Base-by-base conservation (phyloP, 176 grass and related monocot genomes). In the Olyra latifolia region DNA sequence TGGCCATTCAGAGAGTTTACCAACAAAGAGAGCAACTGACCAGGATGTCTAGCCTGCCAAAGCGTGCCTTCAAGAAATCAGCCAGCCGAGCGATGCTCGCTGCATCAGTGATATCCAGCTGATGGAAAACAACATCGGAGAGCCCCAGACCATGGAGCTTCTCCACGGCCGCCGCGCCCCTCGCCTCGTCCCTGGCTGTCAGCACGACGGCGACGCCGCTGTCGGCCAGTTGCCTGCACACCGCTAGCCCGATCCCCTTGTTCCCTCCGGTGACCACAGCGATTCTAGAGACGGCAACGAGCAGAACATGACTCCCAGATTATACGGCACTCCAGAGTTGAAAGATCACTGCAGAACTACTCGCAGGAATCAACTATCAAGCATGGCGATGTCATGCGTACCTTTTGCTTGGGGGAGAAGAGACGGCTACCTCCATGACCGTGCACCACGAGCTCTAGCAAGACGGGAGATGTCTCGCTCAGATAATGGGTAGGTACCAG, bases 241-340 rank as follows among this genome's bases (percentile, higher is more conserved):
- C 82, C 52, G 84, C 89, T 0, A 94, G 64, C 28, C 92, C 92
- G 14, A 88, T 80, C 11, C 88, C 91, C 61, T 80, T 94, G 55
- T 76, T 91, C n/a, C 78, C 88, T 0, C 91, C 92, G 20, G 92
- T 94, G 10, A 94, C 92, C 30, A 94, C 42, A 0, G 76, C 92
- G 46, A 94, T 86, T 52, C 92, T 92, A 44, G 17, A 49, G 49
- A 11, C 7, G n/a, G 4, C n/a, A 7, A 48, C 29, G 25, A 20
- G 44, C 27, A 72, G 14, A 4, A 22, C n/a, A 35, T 35, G 32
- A 35, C 32, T 35, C 32, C 32, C 32, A 35, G 32, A 35, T 35
- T 35, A 35, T 35, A 35, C 32, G 5, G 32, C 32, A 35, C 32
- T 35, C 32, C 32, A 35, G 32, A 35, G 32, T 3, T 3, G 32